Evolutionary conservation across 1,284 basidiomycete species (phyloP), one percentile per base, ranked within the genome.

Genomic region (Apiotrichum laibachii): DNA sequence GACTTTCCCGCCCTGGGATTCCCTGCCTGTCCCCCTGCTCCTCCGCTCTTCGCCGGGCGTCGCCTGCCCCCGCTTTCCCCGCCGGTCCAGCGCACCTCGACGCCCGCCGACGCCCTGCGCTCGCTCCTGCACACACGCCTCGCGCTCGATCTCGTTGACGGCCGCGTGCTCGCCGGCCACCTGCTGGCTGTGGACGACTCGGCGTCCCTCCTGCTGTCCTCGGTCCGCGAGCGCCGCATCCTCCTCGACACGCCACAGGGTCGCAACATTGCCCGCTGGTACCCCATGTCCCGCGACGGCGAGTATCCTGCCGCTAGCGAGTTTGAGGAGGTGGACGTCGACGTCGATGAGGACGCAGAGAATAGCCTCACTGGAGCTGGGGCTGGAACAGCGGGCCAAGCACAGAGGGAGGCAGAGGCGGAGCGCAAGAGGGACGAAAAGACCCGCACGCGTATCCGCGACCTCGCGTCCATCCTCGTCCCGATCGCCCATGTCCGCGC

Each of bases 71-170:
- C 43, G 11, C 43, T 53, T 43, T 26, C 49, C 35, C 12, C 21
- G 39, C n/a, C 46, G 37, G 5, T 31, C 26, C 26, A 31, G 26
- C 26, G 26, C 26, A 31, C 26, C 31, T 39, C 51, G 10, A 12
- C 35, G 8, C 57, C 42, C 42, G n/a, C 51, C 44, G 48, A 21
- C 43, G 37, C 57, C 16, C 59, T 63, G 37, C 47, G 37, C 19
- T 56, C 62, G 9, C 62, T 63, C 39, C 62, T 63, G 21, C 59
- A 61, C 54, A 54, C 62, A 33, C 50, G 42, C 12, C 51, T 63
- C 1, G 8, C 15, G 15, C 48, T 63, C 8, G 46, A 37, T 9
- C 56, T 63, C 18, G 11, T n/a, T 6, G 62, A 63, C 59, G 62
- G 59, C 1, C 56, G 62, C 19, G 7, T 53, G 1, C 50, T 63